Percentiles rank a stretch among this genome's conserved stretches.
These are phyloP conservation scores for Paecilomyces sp. DNA, from an alignment of 2,329 filamentous ascomycete genomes.

Conservation along the genomic window DNA sequence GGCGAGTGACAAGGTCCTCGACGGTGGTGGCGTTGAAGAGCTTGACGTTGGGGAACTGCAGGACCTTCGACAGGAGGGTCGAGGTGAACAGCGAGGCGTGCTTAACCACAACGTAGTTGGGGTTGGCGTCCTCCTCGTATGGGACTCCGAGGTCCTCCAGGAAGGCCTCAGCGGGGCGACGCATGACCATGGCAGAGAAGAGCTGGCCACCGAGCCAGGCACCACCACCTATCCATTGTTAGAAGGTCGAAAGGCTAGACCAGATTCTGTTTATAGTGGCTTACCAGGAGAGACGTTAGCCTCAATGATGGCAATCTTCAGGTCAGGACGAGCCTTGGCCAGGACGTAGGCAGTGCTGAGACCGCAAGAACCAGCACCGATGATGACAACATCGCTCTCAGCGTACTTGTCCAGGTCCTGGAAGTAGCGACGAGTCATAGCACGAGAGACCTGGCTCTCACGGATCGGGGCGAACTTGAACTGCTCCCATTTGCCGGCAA, in stretches of 20 bases:
- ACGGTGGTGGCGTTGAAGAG: slow-evolving; percentile 92
- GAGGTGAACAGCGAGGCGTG: slow-evolving; percentile 89
- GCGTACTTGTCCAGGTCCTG: slow-evolving; percentile 80
- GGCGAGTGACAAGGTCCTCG: slow-evolving; percentile 85
- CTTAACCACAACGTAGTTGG: slow-evolving; percentile 85
- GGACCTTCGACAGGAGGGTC: slow-evolving; percentile 74
- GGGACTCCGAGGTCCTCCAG: slow-evolving; percentile 72
- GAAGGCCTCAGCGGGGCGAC: slow-evolving; percentile 84
- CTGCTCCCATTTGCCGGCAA: slow-evolving; percentile 69
- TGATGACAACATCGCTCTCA: slow-evolving; percentile 89
- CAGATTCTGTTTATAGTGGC: slow-evolving; percentile 1
- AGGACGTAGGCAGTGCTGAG: slow-evolving; percentile 79
- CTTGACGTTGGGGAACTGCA: slow-evolving; percentile 85
- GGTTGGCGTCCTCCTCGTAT: slow-evolving; percentile 84
- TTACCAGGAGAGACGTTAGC: slow-evolving; percentile 69
- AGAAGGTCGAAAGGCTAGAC: background rate
- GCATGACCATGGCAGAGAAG: slow-evolving; percentile 92
- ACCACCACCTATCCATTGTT: slow-evolving; percentile 55
- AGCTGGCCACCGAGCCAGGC: slow-evolving; percentile 92
- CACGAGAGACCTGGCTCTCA: slow-evolving; percentile 84
- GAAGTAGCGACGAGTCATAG: slow-evolving; percentile 93
- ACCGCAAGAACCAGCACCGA: slow-evolving; percentile 84
- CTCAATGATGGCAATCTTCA: slow-evolving; percentile 88
- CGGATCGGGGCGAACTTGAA: slow-evolving; percentile 84
- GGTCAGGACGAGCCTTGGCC: slow-evolving; percentile 73